phyloP scores from a whole-genome alignment of 2,329 filamentous ascomycete species.

The Trichoderma sp. region DNA sequence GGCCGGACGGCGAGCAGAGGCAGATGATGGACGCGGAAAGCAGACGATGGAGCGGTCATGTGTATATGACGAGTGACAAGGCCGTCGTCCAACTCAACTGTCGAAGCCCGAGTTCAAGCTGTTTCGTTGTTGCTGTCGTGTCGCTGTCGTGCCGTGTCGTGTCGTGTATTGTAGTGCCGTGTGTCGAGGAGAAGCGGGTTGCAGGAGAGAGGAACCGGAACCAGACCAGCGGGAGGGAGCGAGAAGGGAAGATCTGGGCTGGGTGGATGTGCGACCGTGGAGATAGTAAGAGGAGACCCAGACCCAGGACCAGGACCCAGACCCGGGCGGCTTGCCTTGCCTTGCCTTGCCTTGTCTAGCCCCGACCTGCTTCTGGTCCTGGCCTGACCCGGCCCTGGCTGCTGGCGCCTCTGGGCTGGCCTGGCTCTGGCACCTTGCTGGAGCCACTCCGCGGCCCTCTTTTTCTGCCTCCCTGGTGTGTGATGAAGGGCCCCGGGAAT shows the following conservation, averaged over 20 bases:
- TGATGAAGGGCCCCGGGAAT: conserved; percentile 26
- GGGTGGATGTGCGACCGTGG: conserved; percentile 26
- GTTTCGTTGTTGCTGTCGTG: background rate
- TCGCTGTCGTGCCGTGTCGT: too few species aligned
- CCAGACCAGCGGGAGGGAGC: conserved; percentile 10
- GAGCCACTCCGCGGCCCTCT: background rate
- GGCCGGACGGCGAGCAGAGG: background rate
- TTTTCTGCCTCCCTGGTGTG: conserved; percentile 6
- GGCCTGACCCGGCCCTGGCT: background rate
- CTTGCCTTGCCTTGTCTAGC: background rate
- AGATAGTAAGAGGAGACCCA: conserved; percentile 15
- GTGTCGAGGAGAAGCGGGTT: background rate
- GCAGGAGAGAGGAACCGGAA: conserved; percentile 10
- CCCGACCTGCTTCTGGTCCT: too few species aligned
- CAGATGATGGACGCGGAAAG: background rate
- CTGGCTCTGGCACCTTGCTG: background rate
- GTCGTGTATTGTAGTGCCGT: too few species aligned
- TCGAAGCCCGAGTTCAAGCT: background rate
- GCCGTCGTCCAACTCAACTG: background rate
- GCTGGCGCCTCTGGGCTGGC: background rate
- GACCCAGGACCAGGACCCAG: background rate
- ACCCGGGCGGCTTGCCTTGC: conserved; percentile 3
- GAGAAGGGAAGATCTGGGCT: conserved; percentile 18
- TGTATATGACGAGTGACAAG: conserved; percentile 3
- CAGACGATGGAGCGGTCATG: conserved; percentile 11